phyloP scores from a whole-genome alignment of 495 filamentous ascomycete species.

The Penicillium taxi region DNA sequence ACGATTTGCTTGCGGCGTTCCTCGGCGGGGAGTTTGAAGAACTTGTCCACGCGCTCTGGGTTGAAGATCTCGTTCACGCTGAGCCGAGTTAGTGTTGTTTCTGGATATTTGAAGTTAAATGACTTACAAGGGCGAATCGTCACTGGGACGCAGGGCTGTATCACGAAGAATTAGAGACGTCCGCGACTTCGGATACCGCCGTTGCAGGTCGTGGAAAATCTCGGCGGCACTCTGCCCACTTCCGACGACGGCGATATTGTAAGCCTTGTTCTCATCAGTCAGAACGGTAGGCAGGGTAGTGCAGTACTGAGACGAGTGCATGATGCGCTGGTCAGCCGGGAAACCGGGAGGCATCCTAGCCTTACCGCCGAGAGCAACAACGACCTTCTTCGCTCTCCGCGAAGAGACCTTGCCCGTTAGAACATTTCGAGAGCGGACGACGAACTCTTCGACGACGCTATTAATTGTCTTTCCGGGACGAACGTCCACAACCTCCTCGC shows the following conservation, averaged over 20 bases:
- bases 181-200: conserved; percentile 71
- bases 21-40: conserved; percentile 56
- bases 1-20: conserved; percentile 55
- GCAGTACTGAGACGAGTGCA: conserved; percentile 88
- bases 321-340: conserved; percentile 56
- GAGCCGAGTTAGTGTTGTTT: conserved; percentile 13
- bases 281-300: conserved; percentile 53
- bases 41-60: conserved; percentile 65
- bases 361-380: conserved; percentile 77
- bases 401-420: conserved; percentile 43
- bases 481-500: conserved; percentile 60
- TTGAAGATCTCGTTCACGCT: conserved; percentile 97
- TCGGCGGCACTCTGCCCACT: conserved; percentile 90
- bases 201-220: conserved; percentile 84
- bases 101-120: conserved; percentile 1
- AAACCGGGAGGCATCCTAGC: conserved; percentile 66
- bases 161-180: conserved; percentile 70
- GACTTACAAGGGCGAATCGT: conserved; percentile 89
- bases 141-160: conserved; percentile 76
- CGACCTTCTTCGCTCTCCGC: conserved; percentile 65
- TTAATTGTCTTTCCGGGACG: conserved; percentile 31
- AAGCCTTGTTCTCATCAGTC: conserved; percentile 45
- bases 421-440: conserved; percentile 46
- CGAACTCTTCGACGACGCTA: conserved; percentile 45
- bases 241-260: conserved; percentile 75